Evolutionary conservation across 2,329 filamentous ascomycete species (phyloP).

Genomic region (Lecanoromycetidae sp.): DNA sequence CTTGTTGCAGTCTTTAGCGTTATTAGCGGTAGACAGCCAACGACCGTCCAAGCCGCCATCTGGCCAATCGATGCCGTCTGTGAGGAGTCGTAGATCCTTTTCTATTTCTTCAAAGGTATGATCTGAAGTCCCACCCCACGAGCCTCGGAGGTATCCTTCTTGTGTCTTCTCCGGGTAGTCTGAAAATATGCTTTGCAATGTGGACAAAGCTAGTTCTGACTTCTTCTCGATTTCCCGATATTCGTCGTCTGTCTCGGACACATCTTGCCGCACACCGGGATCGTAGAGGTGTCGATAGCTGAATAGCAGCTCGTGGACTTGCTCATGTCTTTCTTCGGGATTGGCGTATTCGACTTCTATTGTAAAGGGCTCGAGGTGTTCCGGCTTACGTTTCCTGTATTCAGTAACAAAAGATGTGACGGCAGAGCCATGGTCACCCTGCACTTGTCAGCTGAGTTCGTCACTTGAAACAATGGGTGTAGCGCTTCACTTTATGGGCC

Average conservation of each 20-base stretch:
- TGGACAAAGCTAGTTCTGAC: conserved; percentile 33
- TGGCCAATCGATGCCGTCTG: conserved; percentile 25
- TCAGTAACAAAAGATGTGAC: conserved; percentile 29
- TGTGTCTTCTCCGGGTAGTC: conserved; percentile 20
- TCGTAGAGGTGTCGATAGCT: conserved; percentile 25
- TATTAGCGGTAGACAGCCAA: conserved; percentile 25
- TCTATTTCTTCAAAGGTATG: conserved; percentile 21
- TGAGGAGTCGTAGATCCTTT: conserved; percentile 23
- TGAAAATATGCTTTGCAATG: conserved; percentile 28
- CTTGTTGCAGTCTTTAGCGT: conserved; percentile 24
- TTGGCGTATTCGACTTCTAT: conserved; percentile 28
- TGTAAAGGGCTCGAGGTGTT: conserved; percentile 22
- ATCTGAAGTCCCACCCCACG: conserved; percentile 19
- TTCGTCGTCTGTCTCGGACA: conserved; percentile 17
- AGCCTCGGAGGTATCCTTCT: conserved; percentile 22
- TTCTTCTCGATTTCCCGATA: conserved; percentile 22
- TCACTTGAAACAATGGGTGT: neutral
- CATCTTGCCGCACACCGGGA: conserved; percentile 18
- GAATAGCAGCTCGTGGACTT: conserved; percentile 25
- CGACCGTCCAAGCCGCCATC: conserved; percentile 19
- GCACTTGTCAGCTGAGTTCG: neutral
- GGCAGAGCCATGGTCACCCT: conserved; percentile 26
- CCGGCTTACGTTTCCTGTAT: conserved; percentile 23
- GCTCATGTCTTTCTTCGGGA: conserved; percentile 20
- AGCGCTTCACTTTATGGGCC: conserved; percentile 20